These are phyloP conservation scores for Melastoma malabathricum DNA, from an alignment of 345 rosid species.

Conservation along the genomic window DNA sequence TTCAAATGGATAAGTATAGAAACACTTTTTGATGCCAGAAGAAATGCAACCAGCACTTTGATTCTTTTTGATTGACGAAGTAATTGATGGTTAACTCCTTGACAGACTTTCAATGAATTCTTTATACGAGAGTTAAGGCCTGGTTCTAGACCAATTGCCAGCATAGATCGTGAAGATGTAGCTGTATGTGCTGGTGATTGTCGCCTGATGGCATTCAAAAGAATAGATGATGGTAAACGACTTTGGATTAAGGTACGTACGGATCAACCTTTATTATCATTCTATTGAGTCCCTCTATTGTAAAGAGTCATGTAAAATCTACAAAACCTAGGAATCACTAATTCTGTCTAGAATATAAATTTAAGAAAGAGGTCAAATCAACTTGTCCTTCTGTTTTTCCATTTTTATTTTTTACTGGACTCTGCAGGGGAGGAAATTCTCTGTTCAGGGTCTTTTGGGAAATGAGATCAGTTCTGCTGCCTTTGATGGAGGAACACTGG, in stretches of 20 bases:
- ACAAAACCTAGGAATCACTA: no score
- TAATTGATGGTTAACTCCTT: not conserved
- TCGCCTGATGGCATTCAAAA: constrained; percentile 73
- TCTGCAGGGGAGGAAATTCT: constrained; percentile 67
- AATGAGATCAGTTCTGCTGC: constrained; percentile 29
- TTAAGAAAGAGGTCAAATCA: not conserved
- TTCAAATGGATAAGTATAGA: no score
- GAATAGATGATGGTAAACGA: constrained; percentile 47
- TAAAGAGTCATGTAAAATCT: no score
- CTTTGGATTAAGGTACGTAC: constrained; percentile 80
- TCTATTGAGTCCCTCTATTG: no score
- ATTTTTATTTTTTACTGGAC: not conserved
- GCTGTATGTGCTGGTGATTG: constrained; percentile 82
- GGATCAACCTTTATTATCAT: not conserved
- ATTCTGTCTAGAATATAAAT: no score
- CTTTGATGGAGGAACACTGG: constrained; percentile 61
- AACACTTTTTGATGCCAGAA: no score
- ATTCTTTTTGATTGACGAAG: no score
- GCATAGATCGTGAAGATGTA: constrained; percentile 31
- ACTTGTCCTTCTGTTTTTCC: not conserved
- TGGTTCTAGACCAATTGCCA: constrained; percentile 64
- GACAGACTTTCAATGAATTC: constrained; percentile 86
- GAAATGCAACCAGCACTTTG: no score
- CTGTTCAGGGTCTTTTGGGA: constrained; percentile 78
- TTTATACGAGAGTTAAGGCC: constrained; percentile 80